Conservation (phyloP, 2,329 filamentous ascomycete genomes). For the Pseudocercospora macadamiae region DNA sequence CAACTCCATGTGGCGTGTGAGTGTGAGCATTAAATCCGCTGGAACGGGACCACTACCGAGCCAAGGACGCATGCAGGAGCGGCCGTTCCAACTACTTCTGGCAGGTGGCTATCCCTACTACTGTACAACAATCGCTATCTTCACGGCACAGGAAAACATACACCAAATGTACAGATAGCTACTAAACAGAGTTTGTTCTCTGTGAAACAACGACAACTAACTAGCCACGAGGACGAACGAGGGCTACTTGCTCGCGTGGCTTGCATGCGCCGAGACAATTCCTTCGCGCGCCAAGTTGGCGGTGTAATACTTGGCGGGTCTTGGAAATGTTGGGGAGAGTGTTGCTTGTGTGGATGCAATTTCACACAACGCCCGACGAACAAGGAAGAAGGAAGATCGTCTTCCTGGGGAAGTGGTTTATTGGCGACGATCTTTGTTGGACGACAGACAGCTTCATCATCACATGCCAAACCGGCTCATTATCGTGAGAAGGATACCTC, state of each 20-base stretch:
- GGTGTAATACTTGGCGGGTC: slow-evolving; percentile 19
- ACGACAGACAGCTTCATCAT: not conserved
- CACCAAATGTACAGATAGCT: not conserved
- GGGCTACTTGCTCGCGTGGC: slow-evolving; percentile 10
- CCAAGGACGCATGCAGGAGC: not conserved
- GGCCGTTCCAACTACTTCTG: slow-evolving; percentile 1
- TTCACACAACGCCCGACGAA: not conserved
- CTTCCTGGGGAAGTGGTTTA: not conserved
- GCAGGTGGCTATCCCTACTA: not conserved
- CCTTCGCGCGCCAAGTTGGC: slow-evolving; percentile 14
- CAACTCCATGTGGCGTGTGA: slow-evolving; percentile 2
- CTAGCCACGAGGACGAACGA: slow-evolving; percentile 2
- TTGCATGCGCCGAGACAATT: slow-evolving; percentile 16
- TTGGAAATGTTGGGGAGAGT: slow-evolving; percentile 13
- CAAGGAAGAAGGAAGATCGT: slow-evolving; percentile 1
- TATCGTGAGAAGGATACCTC: not conserved
- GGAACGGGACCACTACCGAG: slow-evolving; percentile 2
- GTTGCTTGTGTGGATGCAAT: not conserved
- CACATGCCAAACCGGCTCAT: not conserved
- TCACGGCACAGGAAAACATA: not conserved
- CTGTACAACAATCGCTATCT: not conserved
- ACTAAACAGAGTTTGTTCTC: no score
- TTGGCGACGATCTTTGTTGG: not conserved
- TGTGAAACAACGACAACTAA: not conserved
- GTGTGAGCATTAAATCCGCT: not conserved